Conservation (phyloP, 2,329 filamentous ascomycete species). For the Zalaria obscura region DNA sequence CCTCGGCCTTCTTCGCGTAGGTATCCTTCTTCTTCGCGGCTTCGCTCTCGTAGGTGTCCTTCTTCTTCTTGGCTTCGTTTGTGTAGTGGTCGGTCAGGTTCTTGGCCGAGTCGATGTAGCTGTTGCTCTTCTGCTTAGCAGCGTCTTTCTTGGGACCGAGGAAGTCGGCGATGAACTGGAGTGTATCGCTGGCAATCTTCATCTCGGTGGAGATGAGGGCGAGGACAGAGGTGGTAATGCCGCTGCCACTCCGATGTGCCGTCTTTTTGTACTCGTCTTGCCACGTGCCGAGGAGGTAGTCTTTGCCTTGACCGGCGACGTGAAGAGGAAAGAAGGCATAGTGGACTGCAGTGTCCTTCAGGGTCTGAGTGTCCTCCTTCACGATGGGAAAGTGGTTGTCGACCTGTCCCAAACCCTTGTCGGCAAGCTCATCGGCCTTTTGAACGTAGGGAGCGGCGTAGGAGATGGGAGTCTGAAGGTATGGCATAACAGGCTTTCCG, state of each 20-base stretch:
- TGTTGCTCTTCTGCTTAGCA: constrained; percentile 18
- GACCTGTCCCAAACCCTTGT: constrained; percentile 27
- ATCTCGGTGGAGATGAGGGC: constrained; percentile 21
- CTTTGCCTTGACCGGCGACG: constrained; percentile 7
- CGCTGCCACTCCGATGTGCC: constrained; percentile 16
- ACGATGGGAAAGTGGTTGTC: constrained; percentile 44
- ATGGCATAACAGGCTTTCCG: constrained; percentile 64
- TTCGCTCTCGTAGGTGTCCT: constrained; percentile 8
- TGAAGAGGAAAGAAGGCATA: constrained; percentile 42
- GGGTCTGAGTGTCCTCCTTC: constrained; percentile 33
- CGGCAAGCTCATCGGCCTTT: constrained; percentile 63
- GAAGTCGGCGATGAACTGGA: constrained; percentile 16
- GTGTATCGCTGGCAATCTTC: constrained; percentile 17
- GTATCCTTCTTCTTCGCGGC: constrained; percentile 13
- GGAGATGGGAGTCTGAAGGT: constrained; percentile 63
- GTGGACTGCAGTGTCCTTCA: constrained; percentile 47
- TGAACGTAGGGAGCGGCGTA: constrained; percentile 75
- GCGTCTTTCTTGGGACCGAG: constrained; percentile 19
- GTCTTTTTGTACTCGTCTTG: constrained; percentile 23
- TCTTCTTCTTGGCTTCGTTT: constrained; percentile 13
- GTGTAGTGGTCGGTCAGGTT: constrained; percentile 16
- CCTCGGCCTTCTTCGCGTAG: constrained; percentile 14
- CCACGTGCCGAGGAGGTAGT: constrained; percentile 19
- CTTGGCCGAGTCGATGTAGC: constrained; percentile 12
- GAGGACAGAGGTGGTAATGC: constrained; percentile 14